Conservation (phyloP, 352 stramenopile species). For the Phytophthora hybrid region DNA sequence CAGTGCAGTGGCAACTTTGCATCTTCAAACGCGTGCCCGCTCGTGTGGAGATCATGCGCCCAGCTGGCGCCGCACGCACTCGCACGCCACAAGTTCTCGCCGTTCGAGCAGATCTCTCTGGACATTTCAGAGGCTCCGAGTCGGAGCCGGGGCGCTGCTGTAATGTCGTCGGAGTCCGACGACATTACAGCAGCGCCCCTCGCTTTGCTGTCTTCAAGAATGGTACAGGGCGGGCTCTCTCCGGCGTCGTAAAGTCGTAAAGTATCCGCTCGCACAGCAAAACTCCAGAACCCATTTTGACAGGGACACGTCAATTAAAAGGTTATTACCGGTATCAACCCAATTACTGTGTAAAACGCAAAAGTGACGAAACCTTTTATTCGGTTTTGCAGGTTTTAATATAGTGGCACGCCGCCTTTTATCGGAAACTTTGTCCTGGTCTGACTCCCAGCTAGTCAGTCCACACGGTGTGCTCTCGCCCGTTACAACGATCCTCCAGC, state of each 20-base stretch:
- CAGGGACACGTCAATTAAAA: neutral
- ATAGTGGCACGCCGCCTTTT: neutral
- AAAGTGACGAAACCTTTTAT: neutral
- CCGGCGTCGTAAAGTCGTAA: slow-evolving; percentile 34
- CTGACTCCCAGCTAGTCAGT: slow-evolving; percentile 35
- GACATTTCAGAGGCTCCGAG: slow-evolving; percentile 8
- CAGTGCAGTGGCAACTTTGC: neutral
- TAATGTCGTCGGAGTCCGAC: too few relatives aligned
- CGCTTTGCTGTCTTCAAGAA: slow-evolving; percentile 21
- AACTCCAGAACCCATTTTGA: neutral
- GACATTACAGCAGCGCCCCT: slow-evolving; percentile 15
- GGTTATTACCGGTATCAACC: neutral
- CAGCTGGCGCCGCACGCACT: slow-evolving; percentile 40
- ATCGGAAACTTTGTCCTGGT: slow-evolving; percentile 2
- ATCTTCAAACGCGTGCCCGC: slow-evolving; percentile 9
- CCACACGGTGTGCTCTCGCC: slow-evolving; percentile 9
- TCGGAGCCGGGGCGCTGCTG: too few relatives aligned
- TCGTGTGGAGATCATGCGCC: slow-evolving; percentile 6
- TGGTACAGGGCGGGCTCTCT: slow-evolving; percentile 18
- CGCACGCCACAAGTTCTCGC: slow-evolving; percentile 45
- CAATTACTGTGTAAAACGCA: neutral
- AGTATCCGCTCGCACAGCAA: slow-evolving; percentile 27
- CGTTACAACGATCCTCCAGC: slow-evolving; percentile 17
- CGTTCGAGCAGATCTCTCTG: slow-evolving; percentile 41
- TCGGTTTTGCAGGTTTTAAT: neutral